Evolutionary conservation across 345 rosid species (phyloP).

Genomic region (Salix brachista): DNA sequence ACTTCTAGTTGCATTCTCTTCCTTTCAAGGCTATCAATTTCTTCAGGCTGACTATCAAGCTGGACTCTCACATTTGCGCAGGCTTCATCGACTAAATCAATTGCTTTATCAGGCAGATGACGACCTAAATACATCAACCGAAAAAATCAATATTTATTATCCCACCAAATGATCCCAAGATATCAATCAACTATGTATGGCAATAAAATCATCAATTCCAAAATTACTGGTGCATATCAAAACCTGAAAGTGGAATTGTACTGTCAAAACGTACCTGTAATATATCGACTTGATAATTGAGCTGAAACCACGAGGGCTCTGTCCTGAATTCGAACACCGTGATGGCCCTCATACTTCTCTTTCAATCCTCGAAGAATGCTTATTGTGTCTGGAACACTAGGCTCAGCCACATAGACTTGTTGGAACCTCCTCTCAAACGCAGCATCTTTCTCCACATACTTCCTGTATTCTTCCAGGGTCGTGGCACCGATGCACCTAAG

Average conservation of each 20-base stretch:
- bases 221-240: not conserved
- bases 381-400: constrained; percentile 73
- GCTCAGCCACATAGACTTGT: constrained; percentile 88
- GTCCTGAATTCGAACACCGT: constrained; percentile 85
- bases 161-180: too few relatives aligned
- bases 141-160: too few relatives aligned
- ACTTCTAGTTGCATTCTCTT: constrained; percentile 81
- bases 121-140: constrained; percentile 40
- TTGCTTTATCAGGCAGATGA: constrained; percentile 89
- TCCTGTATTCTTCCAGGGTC: constrained; percentile 87
- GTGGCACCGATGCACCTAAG: constrained; percentile 93
- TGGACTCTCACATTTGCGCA: constrained; percentile 96
- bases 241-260: not conserved
- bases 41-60: constrained; percentile 94
- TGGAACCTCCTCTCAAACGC: constrained; percentile 93
- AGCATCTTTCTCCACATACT: constrained; percentile 96
- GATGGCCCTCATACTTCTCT: constrained; percentile 92
- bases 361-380: constrained; percentile 90
- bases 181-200: too few relatives aligned
- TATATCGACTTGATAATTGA: constrained; percentile 83
- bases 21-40: constrained; percentile 85
- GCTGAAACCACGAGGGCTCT: constrained; percentile 84
- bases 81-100: constrained; percentile 91
- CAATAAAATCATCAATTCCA: not conserved
- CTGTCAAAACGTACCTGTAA: constrained; percentile 49